Evolutionary conservation across 768 basidiomycete species (phyloP).

Genomic region (Russula compacta): DNA sequence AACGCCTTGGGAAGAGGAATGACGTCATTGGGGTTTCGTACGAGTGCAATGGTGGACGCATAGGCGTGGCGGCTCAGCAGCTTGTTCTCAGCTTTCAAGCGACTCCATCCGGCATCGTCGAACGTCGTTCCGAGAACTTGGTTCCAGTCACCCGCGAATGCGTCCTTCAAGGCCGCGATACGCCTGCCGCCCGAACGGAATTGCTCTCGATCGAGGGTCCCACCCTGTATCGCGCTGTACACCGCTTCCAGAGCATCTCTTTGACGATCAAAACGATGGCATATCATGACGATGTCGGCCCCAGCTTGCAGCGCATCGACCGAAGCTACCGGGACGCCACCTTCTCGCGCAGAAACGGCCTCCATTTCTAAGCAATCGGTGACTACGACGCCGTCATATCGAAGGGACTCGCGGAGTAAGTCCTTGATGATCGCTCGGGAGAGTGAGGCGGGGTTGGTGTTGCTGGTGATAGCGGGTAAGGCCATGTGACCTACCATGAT

Average conservation of each 20-base stretch:
- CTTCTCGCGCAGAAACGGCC: constrained; percentile 42
- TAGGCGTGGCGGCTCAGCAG: constrained; percentile 42
- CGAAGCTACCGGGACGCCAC: constrained; percentile 45
- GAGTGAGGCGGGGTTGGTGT: constrained; percentile 51
- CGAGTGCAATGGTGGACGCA: constrained; percentile 35
- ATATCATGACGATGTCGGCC: constrained; percentile 68
- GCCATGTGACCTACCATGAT: constrained; percentile 75
- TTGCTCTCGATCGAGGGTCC: constrained; percentile 32
- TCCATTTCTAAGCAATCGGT: constrained; percentile 77
- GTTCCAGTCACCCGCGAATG: constrained; percentile 42
- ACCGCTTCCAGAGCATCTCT: constrained; percentile 42
- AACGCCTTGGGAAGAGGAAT: constrained; percentile 27
- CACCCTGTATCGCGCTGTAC: constrained; percentile 41
- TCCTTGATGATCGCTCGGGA: constrained; percentile 43
- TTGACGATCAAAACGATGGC: constrained; percentile 50
- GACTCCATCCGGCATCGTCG: constrained; percentile 26
- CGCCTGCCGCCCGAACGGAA: constrained; percentile 37
- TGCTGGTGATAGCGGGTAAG: constrained; percentile 45
- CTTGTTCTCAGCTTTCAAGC: constrained; percentile 33
- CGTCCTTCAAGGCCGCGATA: constrained; percentile 41
- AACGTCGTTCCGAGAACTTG: constrained; percentile 26
- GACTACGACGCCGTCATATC: constrained; percentile 51
- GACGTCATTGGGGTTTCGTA: constrained; percentile 32
- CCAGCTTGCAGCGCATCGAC: constrained; percentile 51
- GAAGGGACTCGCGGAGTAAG: constrained; percentile 42